A percentile compares a stretch with the other conserved stretches of the same genome.
phyloP scores from a whole-genome alignment of 176 grass and related monocot species.

The Bothriochloa decipiens region DNA sequence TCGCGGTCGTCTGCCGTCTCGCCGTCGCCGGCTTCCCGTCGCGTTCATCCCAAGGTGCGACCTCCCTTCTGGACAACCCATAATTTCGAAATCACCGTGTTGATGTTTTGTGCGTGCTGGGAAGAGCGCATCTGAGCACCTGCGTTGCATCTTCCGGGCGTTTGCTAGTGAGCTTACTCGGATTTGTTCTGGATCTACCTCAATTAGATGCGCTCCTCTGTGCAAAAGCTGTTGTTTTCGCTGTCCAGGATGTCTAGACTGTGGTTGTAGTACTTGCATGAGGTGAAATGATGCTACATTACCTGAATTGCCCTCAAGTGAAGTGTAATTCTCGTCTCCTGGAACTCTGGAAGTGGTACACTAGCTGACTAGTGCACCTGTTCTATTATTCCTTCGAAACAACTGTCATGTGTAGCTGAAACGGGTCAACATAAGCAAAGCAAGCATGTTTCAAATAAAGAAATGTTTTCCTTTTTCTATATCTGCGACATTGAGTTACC shows the following conservation, averaged over 20 bases:
- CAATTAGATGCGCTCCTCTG: neutral
- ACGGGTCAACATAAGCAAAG: neutral
- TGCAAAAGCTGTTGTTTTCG: neutral
- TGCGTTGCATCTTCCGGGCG: conserved; percentile 36
- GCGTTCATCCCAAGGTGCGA: neutral
- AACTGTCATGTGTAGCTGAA: neutral
- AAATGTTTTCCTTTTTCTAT: neutral
- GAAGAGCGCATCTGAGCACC: neutral
- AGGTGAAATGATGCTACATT: conserved; percentile 24
- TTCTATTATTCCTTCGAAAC: neutral
- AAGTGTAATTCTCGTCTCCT: neutral
- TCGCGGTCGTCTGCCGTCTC: neutral
- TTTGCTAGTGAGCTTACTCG: neutral
- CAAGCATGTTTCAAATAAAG: neutral
- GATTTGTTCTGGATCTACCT: conserved; percentile 40
- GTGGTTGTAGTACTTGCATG: neutral
- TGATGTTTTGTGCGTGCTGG: neutral
- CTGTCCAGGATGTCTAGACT: neutral
- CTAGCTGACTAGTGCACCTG: neutral
- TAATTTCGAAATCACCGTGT: neutral
- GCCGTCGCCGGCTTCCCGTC: neutral
- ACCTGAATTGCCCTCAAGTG: neutral
- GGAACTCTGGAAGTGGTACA: conserved; percentile 5
- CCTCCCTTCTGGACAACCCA: neutral
- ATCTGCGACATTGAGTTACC: neutral